Conservation (phyloP, 805 yeast species). For the Ogataea henricii region DNA sequence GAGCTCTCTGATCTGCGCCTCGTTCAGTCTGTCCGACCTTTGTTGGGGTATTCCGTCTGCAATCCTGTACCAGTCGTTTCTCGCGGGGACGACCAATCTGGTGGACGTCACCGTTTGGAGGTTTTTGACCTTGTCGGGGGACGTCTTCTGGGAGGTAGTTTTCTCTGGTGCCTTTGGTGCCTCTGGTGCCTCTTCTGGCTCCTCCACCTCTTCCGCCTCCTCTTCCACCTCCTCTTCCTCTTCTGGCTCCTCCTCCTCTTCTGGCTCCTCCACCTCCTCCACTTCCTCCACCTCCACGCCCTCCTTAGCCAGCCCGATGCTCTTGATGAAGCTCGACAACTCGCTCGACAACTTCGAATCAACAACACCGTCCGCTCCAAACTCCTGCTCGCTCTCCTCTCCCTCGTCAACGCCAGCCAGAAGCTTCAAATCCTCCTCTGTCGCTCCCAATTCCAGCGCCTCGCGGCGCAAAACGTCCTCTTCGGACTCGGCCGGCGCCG, state of each 20-base stretch:
- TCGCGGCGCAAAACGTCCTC: constrained; percentile 58
- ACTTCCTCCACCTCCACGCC: constrained; percentile 38
- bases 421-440: constrained; percentile 75
- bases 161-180: constrained; percentile 14
- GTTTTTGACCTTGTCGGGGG: constrained; percentile 31
- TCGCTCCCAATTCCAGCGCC: constrained; percentile 82
- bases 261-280: constrained; percentile 41
- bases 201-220: constrained; percentile 32
- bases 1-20: constrained; percentile 61
- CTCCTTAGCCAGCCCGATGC: constrained; percentile 15
- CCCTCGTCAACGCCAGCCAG: constrained; percentile 53
- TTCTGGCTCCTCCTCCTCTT: constrained; percentile 37
- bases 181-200: constrained; percentile 33
- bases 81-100: constrained; percentile 58
- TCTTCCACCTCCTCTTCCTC: constrained; percentile 41
- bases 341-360: constrained; percentile 47
- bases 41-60: constrained; percentile 38
- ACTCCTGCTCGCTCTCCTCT: constrained; percentile 54
- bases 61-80: constrained; percentile 77
- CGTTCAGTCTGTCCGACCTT: constrained; percentile 42
- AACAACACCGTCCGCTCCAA: constrained; percentile 43
- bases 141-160: background rate
- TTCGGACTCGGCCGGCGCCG: constrained; percentile 11
- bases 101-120: constrained; percentile 56
- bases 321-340: constrained; percentile 21